Percentiles rank a stretch among this genome's conserved stretches.
These are phyloP conservation scores for Corylus heterophylla DNA, from an alignment of 306 rosid genomes.

Conservation along the genomic window DNA sequence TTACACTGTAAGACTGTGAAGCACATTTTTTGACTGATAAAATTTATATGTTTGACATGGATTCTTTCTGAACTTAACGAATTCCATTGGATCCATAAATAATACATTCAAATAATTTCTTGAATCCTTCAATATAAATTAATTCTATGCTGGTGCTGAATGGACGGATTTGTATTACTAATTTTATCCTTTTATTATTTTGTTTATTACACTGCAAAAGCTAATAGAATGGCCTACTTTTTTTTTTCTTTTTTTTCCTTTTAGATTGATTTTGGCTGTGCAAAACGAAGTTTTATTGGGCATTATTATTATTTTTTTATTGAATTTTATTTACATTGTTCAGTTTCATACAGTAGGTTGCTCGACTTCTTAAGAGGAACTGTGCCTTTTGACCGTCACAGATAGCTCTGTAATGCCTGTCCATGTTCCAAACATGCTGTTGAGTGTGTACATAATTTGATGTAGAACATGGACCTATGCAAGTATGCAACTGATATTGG, in stretches of 20 bases:
- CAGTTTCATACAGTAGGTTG: background rate
- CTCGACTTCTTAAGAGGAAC: background rate
- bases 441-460: background rate
- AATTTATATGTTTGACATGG: background rate
- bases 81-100: background rate
- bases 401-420: background rate
- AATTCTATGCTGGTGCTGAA: background rate
- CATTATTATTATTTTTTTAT: background rate
- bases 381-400: background rate
- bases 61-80: background rate
- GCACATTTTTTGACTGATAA: background rate
- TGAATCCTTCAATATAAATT: background rate
- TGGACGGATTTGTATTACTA: background rate
- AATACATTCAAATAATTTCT: background rate
- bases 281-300: background rate
- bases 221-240: background rate
- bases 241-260: background rate
- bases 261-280: background rate
- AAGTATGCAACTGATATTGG: background rate
- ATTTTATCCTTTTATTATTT: background rate
- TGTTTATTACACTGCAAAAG: background rate
- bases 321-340: background rate
- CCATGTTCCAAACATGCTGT: background rate
- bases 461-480: background rate
- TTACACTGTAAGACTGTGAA: constrained; percentile 70